phyloP scores from a whole-genome alignment of 2,329 filamentous ascomycete genomes.

The Fusarium sp. region DNA sequence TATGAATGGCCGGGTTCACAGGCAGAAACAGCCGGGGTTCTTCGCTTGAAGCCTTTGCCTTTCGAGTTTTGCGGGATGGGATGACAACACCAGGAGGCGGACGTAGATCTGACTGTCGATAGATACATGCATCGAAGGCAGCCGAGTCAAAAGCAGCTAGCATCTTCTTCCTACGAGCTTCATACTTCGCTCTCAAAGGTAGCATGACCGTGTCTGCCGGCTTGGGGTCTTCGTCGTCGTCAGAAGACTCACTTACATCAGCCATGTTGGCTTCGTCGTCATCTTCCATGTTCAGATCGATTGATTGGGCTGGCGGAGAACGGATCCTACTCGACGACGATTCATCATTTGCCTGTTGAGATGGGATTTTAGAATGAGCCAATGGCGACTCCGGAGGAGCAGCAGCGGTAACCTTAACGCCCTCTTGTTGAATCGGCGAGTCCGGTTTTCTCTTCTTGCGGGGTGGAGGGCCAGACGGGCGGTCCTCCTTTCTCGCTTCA shows the following conservation, averaged over 20 bases:
- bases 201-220: constrained; percentile 1
- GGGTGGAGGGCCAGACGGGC: neutral
- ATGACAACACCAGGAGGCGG: constrained; percentile 42
- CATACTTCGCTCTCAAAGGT: constrained; percentile 12
- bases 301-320: neutral
- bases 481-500: neutral
- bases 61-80: constrained; percentile 1
- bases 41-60: constrained; percentile 19
- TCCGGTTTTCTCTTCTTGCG: neutral
- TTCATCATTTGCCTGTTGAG: constrained; percentile 7
- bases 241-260: constrained; percentile 16
- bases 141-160: constrained; percentile 37
- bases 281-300: constrained; percentile 1
- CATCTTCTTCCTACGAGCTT: constrained; percentile 15
- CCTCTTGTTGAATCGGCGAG: constrained; percentile 5
- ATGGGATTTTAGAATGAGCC: constrained; percentile 2
- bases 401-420: neutral
- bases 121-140: constrained; percentile 55
- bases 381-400: constrained; percentile 4
- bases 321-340: neutral
- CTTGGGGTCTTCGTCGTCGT: constrained; percentile 1
- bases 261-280: constrained; percentile 23
- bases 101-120: constrained; percentile 47
- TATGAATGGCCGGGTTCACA: constrained; percentile 65
- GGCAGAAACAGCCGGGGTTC: constrained; percentile 55